Conservation (phyloP, 2,329 filamentous ascomycete genomes). For the Ophiostoma angusticollis region DNA sequence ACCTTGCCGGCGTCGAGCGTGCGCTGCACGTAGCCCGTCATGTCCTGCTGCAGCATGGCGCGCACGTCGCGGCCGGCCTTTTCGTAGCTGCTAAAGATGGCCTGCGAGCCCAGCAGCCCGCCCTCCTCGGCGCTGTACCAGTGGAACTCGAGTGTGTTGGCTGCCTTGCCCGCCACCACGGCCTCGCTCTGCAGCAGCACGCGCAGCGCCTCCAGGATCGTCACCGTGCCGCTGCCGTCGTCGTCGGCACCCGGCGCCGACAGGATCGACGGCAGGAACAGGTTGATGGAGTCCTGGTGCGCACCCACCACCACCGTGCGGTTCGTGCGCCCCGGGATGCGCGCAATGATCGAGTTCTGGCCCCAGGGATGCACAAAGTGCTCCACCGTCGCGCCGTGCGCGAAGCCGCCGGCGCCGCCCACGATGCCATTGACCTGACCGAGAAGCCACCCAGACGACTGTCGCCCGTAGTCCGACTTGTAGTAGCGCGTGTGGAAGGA, state of each 20-base stretch:
- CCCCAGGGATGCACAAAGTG: slow-evolving; percentile 76
- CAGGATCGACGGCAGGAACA: slow-evolving; percentile 73
- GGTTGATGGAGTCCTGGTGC: slow-evolving; percentile 91
- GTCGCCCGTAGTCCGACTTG: slow-evolving; percentile 59
- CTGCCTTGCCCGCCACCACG: slow-evolving; percentile 55
- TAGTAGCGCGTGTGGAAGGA: slow-evolving; percentile 75
- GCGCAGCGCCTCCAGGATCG: slow-evolving; percentile 82
- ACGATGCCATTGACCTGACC: slow-evolving; percentile 61
- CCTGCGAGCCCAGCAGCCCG: slow-evolving; percentile 76
- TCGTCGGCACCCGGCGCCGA: slow-evolving; percentile 90
- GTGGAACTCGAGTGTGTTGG: slow-evolving; percentile 91
- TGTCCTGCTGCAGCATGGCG: slow-evolving; percentile 97
- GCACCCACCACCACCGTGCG: slow-evolving; percentile 81
- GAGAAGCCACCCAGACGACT: slow-evolving; percentile 83
- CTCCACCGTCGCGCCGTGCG: slow-evolving; percentile 53
- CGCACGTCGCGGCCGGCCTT: slow-evolving; percentile 62
- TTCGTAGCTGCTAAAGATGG: slow-evolving; percentile 74
- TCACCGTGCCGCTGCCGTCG: slow-evolving; percentile 85
- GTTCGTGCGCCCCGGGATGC: slow-evolving; percentile 73
- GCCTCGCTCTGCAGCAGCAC: slow-evolving; percentile 63
- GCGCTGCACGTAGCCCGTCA: slow-evolving; percentile 80
- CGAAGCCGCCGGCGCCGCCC: slow-evolving; percentile 53
- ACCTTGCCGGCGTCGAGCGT: slow-evolving; percentile 70
- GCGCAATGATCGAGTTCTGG: slow-evolving; percentile 83
- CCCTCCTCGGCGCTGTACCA: slow-evolving; percentile 91